Base-by-base conservation (phyloP, 257 asterid genomes). In the Penstemon davidsonii region DNA sequence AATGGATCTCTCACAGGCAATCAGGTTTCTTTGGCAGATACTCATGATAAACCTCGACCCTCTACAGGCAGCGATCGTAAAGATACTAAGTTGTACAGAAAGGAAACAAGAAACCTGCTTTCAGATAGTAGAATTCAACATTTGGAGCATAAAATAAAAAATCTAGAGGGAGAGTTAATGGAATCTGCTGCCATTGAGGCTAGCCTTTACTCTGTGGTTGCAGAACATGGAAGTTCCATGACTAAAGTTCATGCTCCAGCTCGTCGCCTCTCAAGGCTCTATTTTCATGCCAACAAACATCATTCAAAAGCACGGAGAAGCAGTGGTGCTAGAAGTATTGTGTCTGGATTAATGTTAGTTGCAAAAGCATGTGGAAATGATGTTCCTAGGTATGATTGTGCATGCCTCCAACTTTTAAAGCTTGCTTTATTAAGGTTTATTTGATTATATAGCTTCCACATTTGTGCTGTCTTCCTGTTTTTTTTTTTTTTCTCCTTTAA, bases 161-260 rank as follows among this genome's bases (percentile, higher is more conserved):
- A 57, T 70, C 83, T 87, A 8, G 95, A 90, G 81, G 85, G 77
- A 67, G 97, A 88, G 69, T 64, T 91, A 78, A 82, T 85, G 76
- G 96, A 91, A 79, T 90, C 95, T 65, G 96, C 97, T 72, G 96
- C 87, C 46, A 74, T 88, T 19, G 97, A 90, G 84, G 88, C 72
- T 63, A 83, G 90, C 56, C 85, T 88, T 53, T 90, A 86, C 76
- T 85, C 89, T 3, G 91, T 86, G 62, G 84, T 86, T 74, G 94
- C 97, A 33, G 96, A 90, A 76, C 97, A 90, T 51, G 94, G 96
- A 56, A 82, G 89, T 75, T 90, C 97, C 71, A 76, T 61, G 60
- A 86, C 71, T 77, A 90, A 90, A 79, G 94, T 88, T 64, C 97
- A 90, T 43, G 92, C 97, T 72, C 96, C 97, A 55, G 96, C 97